Conservation (phyloP, 441 rosid genomes). For the Pelargonium fulgidum region DNA sequence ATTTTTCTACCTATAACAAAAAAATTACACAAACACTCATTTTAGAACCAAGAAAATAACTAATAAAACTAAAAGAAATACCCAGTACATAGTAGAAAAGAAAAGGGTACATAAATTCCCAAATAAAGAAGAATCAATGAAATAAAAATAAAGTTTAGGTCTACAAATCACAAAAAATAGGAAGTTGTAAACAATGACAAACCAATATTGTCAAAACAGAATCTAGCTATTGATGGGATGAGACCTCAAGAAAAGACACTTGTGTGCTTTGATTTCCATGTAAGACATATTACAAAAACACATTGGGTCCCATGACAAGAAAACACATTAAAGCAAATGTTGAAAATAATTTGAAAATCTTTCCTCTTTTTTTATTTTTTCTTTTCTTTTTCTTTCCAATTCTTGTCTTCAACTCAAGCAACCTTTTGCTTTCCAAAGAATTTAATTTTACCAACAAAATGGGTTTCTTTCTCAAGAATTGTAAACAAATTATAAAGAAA, state of each 20-base stretch:
- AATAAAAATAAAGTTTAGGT: no score
- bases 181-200: background rate
- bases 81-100: no score
- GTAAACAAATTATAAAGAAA: background rate
- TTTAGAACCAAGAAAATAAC: no score
- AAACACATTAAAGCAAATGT: conserved; percentile 34
- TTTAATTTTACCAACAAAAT: conserved; percentile 4
- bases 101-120: no score
- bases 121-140: no score
- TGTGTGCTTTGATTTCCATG: conserved; percentile 25
- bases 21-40: no score
- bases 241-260: conserved; percentile 15
- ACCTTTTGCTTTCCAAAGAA: conserved; percentile 30
- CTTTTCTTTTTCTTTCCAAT: conserved; percentile 12
- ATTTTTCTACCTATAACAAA: no score
- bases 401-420: conserved; percentile 33
- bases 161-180: background rate
- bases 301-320: conserved; percentile 37
- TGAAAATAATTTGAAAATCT: conserved; percentile 26
- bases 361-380: background rate
- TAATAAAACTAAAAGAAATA: no score
- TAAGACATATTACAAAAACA: conserved; percentile 36
- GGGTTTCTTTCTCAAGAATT: background rate
- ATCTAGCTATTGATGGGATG: conserved; percentile 5
- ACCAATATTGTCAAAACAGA: conserved; percentile 18